Conservation (phyloP, 2,329 filamentous ascomycete species). For the Ophiosphaerella narmari region DNA sequence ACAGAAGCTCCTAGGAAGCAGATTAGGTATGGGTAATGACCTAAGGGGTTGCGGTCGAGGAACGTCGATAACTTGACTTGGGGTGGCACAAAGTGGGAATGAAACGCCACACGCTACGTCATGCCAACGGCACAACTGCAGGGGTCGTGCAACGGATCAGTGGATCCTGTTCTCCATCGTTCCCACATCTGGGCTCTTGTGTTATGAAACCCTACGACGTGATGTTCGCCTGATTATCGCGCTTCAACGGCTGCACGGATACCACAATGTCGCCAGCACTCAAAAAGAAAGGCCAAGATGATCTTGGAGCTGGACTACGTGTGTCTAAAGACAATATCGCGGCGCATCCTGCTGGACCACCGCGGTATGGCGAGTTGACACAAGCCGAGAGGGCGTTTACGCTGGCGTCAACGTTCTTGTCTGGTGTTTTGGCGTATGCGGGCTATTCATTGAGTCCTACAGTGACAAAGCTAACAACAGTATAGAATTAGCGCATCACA, state of each 20-base stretch:
- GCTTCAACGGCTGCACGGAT: constrained; percentile 11
- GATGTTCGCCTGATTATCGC: constrained; percentile 2
- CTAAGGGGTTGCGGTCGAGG: constrained; percentile 13
- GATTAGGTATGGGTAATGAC: constrained; percentile 9
- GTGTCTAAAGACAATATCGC: constrained; percentile 50
- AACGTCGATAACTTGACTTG: constrained; percentile 28
- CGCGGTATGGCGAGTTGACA: constrained; percentile 53
- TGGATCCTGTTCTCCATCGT: constrained; percentile 33
- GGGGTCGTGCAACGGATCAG: constrained; percentile 25
- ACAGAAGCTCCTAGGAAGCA: no score
- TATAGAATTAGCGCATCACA: constrained; percentile 67
- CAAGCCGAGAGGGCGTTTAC: constrained; percentile 57
- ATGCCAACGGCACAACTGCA: constrained; percentile 28
- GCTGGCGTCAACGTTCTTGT: constrained; percentile 56
- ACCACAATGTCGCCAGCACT: constrained; percentile 27
- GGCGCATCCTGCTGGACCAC: constrained; percentile 49
- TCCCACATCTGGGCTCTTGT: constrained; percentile 19
- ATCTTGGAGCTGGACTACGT: constrained; percentile 50
- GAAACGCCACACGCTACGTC: constrained; percentile 42
- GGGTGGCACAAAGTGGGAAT: constrained; percentile 35
- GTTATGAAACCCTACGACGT: constrained; percentile 11
- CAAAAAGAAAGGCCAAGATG: constrained; percentile 40
- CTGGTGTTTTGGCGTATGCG: constrained; percentile 53
- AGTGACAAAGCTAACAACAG: constrained; percentile 15
- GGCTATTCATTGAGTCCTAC: neutral